Percentiles rank a stretch among this genome's conserved stretches.
These are phyloP conservation scores for Suhomyces yuchorum DNA, from an alignment of 1,139 yeast species.

Conservation along the genomic window DNA sequence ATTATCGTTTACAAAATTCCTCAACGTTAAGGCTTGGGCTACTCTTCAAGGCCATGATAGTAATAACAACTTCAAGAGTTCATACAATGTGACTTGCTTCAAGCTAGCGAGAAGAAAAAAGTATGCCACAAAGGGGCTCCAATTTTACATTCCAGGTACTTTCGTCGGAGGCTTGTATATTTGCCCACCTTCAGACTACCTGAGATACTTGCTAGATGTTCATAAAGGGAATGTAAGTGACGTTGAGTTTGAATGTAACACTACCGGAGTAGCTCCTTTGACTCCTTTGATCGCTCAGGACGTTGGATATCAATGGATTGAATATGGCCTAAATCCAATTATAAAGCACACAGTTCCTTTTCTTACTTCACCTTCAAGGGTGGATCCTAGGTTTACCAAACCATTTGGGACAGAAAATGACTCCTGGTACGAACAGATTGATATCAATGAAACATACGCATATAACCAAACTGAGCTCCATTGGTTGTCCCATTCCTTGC, in stretches of 20 bases:
- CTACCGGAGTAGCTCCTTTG: conserved; percentile 45
- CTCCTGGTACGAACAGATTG: conserved; percentile 51
- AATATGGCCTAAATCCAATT: conserved; percentile 25
- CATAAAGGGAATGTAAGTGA: conserved; percentile 10
- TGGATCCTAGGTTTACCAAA: conserved; percentile 45
- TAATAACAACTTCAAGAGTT: neutral
- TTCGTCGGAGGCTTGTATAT: conserved; percentile 69
- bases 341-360: conserved; percentile 59
- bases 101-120: conserved; percentile 65
- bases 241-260: conserved; percentile 35
- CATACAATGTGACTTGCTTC: conserved; percentile 40
- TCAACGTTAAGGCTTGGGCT: too few species aligned
- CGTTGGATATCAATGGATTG: conserved; percentile 51
- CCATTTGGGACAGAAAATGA: conserved; percentile 9
- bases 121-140: conserved; percentile 52
- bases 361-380: conserved; percentile 51
- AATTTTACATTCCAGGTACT: conserved; percentile 58
- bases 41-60: too few species aligned
- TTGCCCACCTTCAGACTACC: conserved; percentile 35
- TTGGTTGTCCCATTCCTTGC: neutral
- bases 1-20: neutral
- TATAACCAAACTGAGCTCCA: conserved; percentile 38
- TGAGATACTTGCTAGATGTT: conserved; percentile 17
- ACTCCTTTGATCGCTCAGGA: conserved; percentile 65
- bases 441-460: conserved; percentile 54